A percentile compares a stretch with the other conserved stretches of the same genome.
These are phyloP conservation scores for Ephemerocybe angulata DNA, from an alignment of 768 basidiomycete species.

Conservation along the genomic window DNA sequence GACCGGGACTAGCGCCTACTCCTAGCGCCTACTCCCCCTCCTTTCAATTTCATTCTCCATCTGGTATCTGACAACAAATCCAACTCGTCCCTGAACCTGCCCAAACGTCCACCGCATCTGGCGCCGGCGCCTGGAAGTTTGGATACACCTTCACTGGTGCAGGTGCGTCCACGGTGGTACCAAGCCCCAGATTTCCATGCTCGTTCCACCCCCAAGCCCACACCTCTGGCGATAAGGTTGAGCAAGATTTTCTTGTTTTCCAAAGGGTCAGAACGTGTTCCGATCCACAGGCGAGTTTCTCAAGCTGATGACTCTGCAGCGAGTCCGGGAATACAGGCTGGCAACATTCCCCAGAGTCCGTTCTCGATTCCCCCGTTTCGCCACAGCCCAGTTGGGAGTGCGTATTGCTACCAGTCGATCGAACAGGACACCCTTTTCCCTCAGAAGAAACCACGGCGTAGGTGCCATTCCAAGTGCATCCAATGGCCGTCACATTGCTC, in stretches of 20 bases:
- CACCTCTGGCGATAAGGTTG: no score
- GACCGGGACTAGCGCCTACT: constrained; percentile 48
- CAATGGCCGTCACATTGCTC: constrained; percentile 30
- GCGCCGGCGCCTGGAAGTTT: constrained; percentile 3
- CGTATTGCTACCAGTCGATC: constrained; percentile 53
- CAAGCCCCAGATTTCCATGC: constrained; percentile 86
- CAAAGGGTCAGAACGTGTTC: constrained; percentile 70
- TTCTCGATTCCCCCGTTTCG: constrained; percentile 14
- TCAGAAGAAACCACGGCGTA: constrained; percentile 38
- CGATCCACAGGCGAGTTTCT: constrained; percentile 65
- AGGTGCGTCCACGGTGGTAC: constrained; percentile 50
- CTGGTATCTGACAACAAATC: constrained; percentile 26
- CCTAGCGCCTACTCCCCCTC: no score
- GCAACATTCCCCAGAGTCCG: constrained; percentile 11
- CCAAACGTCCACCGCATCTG: constrained; percentile 29
- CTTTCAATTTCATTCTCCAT: background rate
- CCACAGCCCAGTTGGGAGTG: constrained; percentile 63
- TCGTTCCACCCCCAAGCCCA: constrained; percentile 99
- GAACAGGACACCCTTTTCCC: constrained; percentile 18
- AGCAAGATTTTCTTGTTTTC: background rate
- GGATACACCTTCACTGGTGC: constrained; percentile 57
- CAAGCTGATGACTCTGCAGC: constrained; percentile 17
- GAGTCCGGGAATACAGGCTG: constrained; percentile 11
- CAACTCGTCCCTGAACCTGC: constrained; percentile 47
- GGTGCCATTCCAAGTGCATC: constrained; percentile 81